Conservation (phyloP, 495 filamentous ascomycete species). For the Bryoglossum gracile region DNA sequence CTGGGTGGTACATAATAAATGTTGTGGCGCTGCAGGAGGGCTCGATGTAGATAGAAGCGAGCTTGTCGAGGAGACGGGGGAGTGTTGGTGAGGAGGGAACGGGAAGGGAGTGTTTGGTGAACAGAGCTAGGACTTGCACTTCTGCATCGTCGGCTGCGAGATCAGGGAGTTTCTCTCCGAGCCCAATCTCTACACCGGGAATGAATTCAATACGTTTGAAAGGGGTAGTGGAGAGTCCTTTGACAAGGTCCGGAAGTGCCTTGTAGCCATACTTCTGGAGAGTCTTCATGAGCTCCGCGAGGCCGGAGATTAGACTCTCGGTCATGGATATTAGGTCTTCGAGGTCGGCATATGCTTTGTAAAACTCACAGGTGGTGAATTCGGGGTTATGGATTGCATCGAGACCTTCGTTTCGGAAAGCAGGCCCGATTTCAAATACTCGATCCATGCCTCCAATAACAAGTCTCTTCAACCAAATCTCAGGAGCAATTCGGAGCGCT, state of each 20-base stretch:
- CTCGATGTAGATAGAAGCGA: conserved; percentile 73
- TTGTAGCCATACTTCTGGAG: conserved; percentile 41
- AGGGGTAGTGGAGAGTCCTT: conserved; percentile 31
- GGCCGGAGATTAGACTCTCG: conserved; percentile 55
- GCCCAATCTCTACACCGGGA: conserved; percentile 59
- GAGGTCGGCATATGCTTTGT: conserved; percentile 74
- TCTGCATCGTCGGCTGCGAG: conserved; percentile 50
- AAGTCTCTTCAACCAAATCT: conserved; percentile 90
- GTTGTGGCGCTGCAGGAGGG: conserved; percentile 61
- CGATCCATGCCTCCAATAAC: conserved; percentile 83
- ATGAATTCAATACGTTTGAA: conserved; percentile 77
- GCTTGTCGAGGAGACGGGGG: conserved; percentile 75
- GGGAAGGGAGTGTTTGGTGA: conserved; percentile 45
- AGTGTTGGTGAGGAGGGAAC: conserved; percentile 53
- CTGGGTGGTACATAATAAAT: conserved; percentile 87
- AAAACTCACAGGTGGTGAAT: conserved; percentile 97
- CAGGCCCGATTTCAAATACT: conserved; percentile 88
- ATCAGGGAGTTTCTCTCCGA: conserved; percentile 61
- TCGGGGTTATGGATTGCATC: conserved; percentile 94
- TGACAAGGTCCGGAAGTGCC: conserved; percentile 43
- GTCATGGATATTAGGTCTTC: conserved; percentile 69
- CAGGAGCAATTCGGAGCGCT: conserved; percentile 79
- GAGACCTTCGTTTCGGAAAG: conserved; percentile 92
- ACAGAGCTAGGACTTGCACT: conserved; percentile 47
- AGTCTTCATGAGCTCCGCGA: conserved; percentile 43